Base-by-base conservation (phyloP, 148 eudicot species). In the Polygonum maritimum region DNA sequence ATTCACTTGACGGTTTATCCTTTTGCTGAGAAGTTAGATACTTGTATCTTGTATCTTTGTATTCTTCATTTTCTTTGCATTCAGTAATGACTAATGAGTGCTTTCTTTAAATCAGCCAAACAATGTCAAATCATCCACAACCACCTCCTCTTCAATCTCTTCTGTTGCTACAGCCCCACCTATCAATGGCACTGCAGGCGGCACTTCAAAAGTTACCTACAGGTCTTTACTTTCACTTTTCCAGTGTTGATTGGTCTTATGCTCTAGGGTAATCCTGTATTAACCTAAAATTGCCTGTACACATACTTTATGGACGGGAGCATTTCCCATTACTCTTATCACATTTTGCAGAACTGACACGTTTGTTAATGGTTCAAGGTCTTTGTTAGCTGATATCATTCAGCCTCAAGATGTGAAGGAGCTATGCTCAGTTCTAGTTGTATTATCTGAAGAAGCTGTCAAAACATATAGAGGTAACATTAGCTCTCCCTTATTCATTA, bases 381-480 rank as follows among this genome's bases (percentile, higher is more conserved):
- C 99, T 77, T 90, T 96, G 15, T 83, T 96, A 79, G 97, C 94
- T 74, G 97, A 91, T 82, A 87, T 96, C 78, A 92, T 96, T 74
- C 98, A 91, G 81, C 96, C 94, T 41, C 89, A 89, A 76, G 99
- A 96, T 78, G 85, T 92, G 81, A 91, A 86, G 88, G 98, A 92
- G 81, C 88, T 96, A 14, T 92, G 98, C 81, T 88, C 99, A 41
- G 97, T 92, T 83, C 86, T 96, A 83, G 91, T 89, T 74, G 94
- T 96, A 69, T 88, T 86, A 84, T 84, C 97, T 44, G 85, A 81
- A 80, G 95, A 91, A 86, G 97, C 90, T 79, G 94, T 92, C 40
- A 87, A 83, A 82, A 81, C 89, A 77, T 84, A 85, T 77, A 86
- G 90, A 86, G 98, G 98, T 96, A 86, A 35, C 48, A 14, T 54